phyloP scores from a whole-genome alignment of 371 early-diverging fungal species.

The Saksenaea oblongispora region DNA sequence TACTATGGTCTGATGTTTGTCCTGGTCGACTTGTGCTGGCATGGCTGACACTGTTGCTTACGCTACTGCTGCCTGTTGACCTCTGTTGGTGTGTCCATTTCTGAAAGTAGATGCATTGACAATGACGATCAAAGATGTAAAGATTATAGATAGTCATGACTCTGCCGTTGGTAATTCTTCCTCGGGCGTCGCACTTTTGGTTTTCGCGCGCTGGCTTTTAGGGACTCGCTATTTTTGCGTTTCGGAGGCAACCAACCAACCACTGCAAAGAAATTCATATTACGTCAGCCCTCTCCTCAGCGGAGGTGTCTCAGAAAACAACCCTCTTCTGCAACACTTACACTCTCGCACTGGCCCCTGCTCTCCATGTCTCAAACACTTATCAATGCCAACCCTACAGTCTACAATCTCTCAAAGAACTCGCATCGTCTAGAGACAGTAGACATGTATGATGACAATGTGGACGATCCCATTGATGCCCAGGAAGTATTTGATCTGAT shows the following conservation, averaged over 20 bases:
- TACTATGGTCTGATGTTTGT: conserved; percentile 25
- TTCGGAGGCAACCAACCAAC: too few species aligned
- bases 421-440: conserved; percentile 53
- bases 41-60: conserved; percentile 24
- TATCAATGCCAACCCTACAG: conserved; percentile 84
- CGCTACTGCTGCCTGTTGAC: conserved; percentile 29
- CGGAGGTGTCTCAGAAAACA: too few species aligned
- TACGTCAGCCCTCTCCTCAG: too few species aligned
- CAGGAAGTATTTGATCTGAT: conserved; percentile 94
- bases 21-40: conserved; percentile 20
- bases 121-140: conserved; percentile 93
- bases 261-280: too few species aligned
- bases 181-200: too few species aligned
- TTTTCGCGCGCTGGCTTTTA: too few species aligned
- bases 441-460: conserved; percentile 69
- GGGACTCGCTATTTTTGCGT: too few species aligned
- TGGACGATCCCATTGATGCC: conserved; percentile 78
- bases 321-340: neutral
- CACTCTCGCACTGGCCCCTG: neutral
- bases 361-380: conserved; percentile 43
- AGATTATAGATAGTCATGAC: conserved; percentile 76
- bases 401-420: conserved; percentile 65
- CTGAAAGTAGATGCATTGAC: conserved; percentile 84
- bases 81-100: conserved; percentile 63
- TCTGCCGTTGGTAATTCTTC: neutral